Conservation (phyloP, 73 alveolate genomes). For the Tetrahymena malaccensis region DNA sequence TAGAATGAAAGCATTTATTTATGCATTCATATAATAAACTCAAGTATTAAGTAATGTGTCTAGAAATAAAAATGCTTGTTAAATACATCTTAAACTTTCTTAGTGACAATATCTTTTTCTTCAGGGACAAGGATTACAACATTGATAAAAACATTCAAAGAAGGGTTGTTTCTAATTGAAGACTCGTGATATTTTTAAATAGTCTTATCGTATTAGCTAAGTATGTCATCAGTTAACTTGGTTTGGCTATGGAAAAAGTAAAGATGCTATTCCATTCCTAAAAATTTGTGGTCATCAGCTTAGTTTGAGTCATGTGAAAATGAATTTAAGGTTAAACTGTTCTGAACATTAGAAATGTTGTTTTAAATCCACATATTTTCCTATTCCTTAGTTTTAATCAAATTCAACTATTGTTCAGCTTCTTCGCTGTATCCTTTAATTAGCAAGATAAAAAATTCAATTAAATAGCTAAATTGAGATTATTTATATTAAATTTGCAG, state of each 20-base stretch:
- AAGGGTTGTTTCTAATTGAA: background rate
- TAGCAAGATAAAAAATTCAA: too few species aligned
- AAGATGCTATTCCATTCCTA: background rate
- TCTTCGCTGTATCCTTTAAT: background rate
- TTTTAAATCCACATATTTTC: background rate
- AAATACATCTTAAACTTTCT: background rate
- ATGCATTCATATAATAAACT: too few species aligned
- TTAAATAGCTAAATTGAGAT: too few species aligned
- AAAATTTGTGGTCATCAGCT: background rate
- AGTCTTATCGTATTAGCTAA: background rate
- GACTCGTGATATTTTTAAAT: background rate
- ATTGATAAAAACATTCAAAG: background rate
- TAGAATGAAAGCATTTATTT: too few species aligned
- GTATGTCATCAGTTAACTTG: background rate
- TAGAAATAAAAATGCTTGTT: background rate
- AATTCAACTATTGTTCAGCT: background rate
- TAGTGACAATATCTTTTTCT: background rate
- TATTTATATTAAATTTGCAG: too few species aligned
- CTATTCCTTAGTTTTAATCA: background rate
- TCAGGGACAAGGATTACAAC: background rate
- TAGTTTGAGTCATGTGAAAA: background rate
- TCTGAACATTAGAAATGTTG: background rate
- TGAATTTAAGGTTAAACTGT: background rate
- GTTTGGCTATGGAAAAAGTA: background rate
- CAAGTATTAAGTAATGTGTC: background rate